phyloP scores from a whole-genome alignment of 2,329 filamentous ascomycete genomes.

The Acephala macrosclerotiorum region DNA sequence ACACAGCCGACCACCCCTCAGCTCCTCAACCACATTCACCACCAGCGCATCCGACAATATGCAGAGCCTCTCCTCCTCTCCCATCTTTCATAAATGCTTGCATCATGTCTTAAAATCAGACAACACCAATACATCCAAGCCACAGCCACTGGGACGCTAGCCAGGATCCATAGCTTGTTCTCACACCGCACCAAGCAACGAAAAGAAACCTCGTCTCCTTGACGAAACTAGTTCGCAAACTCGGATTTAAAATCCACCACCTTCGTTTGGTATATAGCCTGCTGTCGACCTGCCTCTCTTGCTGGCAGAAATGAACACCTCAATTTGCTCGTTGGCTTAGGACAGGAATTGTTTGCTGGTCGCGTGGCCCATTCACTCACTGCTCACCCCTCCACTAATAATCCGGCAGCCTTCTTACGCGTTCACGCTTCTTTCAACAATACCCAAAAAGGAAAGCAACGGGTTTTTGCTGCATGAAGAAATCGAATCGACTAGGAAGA shows the following conservation, averaged over 20 bases:
- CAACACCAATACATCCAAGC: neutral
- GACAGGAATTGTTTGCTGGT: constrained; percentile 1
- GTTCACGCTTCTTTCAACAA: neutral
- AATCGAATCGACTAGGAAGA: neutral
- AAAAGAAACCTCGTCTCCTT: constrained; percentile 6
- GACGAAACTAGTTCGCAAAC: neutral
- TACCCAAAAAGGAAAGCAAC: constrained; percentile 4
- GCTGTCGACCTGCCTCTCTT: constrained; percentile 22
- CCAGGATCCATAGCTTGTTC: constrained; percentile 1
- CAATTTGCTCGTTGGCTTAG: neutral
- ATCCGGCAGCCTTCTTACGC: constrained; percentile 1
- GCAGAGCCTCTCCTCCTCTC: neutral
- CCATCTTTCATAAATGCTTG: neutral
- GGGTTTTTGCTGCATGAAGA: neutral
- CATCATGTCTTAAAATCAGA: constrained; percentile 7
- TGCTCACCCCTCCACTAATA: neutral
- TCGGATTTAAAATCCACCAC: neutral
- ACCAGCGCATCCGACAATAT: neutral
- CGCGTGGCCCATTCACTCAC: constrained; percentile 3
- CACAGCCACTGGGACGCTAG: constrained; percentile 7
- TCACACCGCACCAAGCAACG: constrained; percentile 3
- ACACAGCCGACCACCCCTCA: neutral
- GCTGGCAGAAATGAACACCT: constrained; percentile 8
- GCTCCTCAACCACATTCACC: neutral
- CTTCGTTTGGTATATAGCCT: constrained; percentile 34